Evolutionary conservation across 1,284 basidiomycete genomes (phyloP), one percentile per base, ranked within the genome.

Genomic region (Inonotus hispidus): DNA sequence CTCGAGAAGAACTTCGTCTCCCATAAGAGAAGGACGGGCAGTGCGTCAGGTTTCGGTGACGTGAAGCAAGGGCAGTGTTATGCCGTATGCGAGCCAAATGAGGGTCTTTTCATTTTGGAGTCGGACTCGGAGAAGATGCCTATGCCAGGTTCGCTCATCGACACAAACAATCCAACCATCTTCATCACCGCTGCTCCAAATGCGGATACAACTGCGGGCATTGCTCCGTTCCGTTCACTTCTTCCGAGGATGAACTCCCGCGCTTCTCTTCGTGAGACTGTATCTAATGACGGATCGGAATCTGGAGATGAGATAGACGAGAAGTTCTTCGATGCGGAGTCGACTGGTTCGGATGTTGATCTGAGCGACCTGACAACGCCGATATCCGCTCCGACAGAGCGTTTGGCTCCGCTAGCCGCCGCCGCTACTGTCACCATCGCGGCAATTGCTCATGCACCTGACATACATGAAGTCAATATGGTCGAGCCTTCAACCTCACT

Each of bases 271-370:
- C 41, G 13, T 29, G 21, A 41, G 19, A 21, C 16, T 21, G 8
- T 11, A n/a, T 21, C 41, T 6, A 32, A 35, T 53, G 58, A 45
- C 35, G 63, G 46, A 67, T 68, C 29, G 50, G 61, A 61, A 7
- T 39, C n/a, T 6, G 60, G 50, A 14, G 57, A 62, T 19, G 64
- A 66, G 7, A 23, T 63, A 2, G 71, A 75, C 54, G 76, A 74
- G 63, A 74, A 75, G 56, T 76, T 71, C 62, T 70, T 73, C 49
- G 78, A 78, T 61, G 72, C 73, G 4, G 66, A 71, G 23, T 52
- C 37, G 71, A 71, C 54, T 43, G 60, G 63, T 65, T 63, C 56
- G 52, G 66, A 55, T 46, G 63, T 58, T 64, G 65, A 35, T 29
- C 65, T 46, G 57, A 66, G 60, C 67, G 41, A 1, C 41, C n/a